Evolutionary conservation across 2,329 filamentous ascomycete species (phyloP).

Genomic region (Claviceps sp.): DNA sequence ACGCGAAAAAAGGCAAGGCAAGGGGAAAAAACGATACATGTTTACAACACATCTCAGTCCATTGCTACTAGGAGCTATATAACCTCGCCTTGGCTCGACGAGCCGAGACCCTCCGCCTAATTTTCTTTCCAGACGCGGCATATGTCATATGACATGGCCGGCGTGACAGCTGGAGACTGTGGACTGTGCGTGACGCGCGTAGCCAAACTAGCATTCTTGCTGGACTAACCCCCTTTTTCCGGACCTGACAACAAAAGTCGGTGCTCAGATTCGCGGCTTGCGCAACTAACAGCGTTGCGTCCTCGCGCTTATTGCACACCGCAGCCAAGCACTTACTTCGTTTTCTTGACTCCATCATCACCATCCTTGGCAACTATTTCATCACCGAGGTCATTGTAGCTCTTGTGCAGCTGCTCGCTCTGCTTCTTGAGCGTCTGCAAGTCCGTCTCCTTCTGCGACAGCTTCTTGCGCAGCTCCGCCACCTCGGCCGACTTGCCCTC

Average conservation of each 20-base stretch:
- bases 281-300: too few species aligned
- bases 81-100: background rate
- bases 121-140: background rate
- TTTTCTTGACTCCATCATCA: conserved; percentile 44
- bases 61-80: background rate
- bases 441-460: conserved; percentile 69
- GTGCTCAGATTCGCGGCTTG: too few species aligned
- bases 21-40: too few species aligned
- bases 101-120: background rate
- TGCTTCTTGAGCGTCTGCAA: conserved; percentile 88
- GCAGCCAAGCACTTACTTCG: conserved; percentile 12
- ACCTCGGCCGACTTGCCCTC: conserved; percentile 68
- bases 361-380: conserved; percentile 52
- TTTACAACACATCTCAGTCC: too few species aligned
- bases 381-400: conserved; percentile 78
- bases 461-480: conserved; percentile 51
- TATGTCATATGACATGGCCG: too few species aligned
- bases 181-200: too few species aligned
- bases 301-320: too few species aligned
- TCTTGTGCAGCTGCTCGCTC: conserved; percentile 64
- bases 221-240: too few species aligned
- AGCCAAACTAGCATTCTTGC: too few species aligned
- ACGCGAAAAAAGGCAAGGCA: too few species aligned
- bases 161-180: too few species aligned
- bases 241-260: too few species aligned